Evolutionary conservation across 176 grass and related monocot genomes (phyloP), one percentile per base, ranked within the genome.

Genomic region (Rhipidocladum racemiflorum): DNA sequence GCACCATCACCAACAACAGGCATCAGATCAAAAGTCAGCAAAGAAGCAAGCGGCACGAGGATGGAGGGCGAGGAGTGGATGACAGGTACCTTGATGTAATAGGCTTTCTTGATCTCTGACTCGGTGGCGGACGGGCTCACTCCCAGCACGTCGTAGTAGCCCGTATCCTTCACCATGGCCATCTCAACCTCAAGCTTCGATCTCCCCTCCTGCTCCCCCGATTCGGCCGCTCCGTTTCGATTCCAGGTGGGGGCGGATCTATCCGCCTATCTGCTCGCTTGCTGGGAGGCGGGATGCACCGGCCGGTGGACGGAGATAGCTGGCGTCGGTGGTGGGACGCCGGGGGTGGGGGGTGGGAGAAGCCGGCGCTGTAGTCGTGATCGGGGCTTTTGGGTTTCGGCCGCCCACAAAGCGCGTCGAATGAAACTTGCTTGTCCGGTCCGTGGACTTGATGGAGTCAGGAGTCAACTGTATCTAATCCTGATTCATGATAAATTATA

Each of bases 71-170:
- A 67, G 74, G 36, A 70, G 25, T 62, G 43, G 13, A 64, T 10
- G 39, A 14, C 28, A 27, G 14, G 9, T 83, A 95, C 96, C 96
- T 95, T 98, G 40, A 91, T 84, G 81, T 98, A 95, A 76, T 95
- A 98, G 9, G 92, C 96, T 70, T 98, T 98, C 89, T 98, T 98
- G 83, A 98, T 98, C 70, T 98, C 96, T 9, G 82, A 75, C 75
- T 98, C 96, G 25, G 90, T 90, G 66, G 96, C 96, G 24, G 40
- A 25, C 50, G 96, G 92, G 72, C 68, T 93, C 13, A 98, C 87
- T 55, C 85, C 96, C 59, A 98, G 72, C 82, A 98, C 96, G 54
- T 98, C 96, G 74, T 98, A 98, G 88, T 98, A 98, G 45, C 77
- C 85, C 15, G 96, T 93, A 56, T 98, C 96, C 75, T 85, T 86